Percentiles rank a stretch among this genome's conserved stretches.
Conservation (phyloP, 2,329 filamentous ascomycete genomes). For the Rutstroemia sp. region DNA sequence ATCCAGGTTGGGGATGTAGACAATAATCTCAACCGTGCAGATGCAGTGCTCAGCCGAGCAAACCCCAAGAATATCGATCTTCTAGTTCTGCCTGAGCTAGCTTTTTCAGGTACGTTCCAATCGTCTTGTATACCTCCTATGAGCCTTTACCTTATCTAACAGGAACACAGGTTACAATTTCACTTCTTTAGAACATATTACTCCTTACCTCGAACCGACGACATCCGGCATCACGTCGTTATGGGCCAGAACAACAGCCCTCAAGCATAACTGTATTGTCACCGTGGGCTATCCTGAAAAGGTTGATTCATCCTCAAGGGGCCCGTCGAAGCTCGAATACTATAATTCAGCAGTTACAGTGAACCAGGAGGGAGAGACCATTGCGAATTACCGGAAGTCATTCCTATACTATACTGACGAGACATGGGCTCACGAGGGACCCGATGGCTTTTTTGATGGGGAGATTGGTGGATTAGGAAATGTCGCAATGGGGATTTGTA, state of each 20-base stretch:
- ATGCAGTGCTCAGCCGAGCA: slow-evolving; percentile 50
- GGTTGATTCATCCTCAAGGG: slow-evolving; percentile 42
- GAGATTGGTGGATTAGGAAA: slow-evolving; percentile 41
- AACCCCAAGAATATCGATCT: slow-evolving; percentile 54
- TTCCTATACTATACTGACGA: slow-evolving; percentile 55
- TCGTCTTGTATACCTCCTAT: background rate
- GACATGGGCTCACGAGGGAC: slow-evolving; percentile 51
- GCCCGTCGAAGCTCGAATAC: slow-evolving; percentile 44
- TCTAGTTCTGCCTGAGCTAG: slow-evolving; percentile 68
- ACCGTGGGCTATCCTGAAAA: slow-evolving; percentile 70
- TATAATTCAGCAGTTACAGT: slow-evolving; percentile 51
- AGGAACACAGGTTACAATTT: slow-evolving; percentile 59
- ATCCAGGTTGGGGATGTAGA: slow-evolving; percentile 57
- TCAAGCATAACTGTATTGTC: slow-evolving; percentile 60
- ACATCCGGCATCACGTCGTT: slow-evolving; percentile 59
- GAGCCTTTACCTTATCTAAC: background rate
- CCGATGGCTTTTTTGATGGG: slow-evolving; percentile 41
- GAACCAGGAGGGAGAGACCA: slow-evolving; percentile 49
- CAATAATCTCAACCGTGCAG: slow-evolving; percentile 63
- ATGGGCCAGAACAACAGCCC: slow-evolving; percentile 63
- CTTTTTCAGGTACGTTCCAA: slow-evolving; percentile 54
- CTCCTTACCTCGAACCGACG: slow-evolving; percentile 59
- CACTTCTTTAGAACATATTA: slow-evolving; percentile 58
- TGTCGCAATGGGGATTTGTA: slow-evolving; percentile 53
- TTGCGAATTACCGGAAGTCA: slow-evolving; percentile 54